Evolutionary conservation across 306 rosid species (phyloP).

Genomic region (Malus sieversii): DNA sequence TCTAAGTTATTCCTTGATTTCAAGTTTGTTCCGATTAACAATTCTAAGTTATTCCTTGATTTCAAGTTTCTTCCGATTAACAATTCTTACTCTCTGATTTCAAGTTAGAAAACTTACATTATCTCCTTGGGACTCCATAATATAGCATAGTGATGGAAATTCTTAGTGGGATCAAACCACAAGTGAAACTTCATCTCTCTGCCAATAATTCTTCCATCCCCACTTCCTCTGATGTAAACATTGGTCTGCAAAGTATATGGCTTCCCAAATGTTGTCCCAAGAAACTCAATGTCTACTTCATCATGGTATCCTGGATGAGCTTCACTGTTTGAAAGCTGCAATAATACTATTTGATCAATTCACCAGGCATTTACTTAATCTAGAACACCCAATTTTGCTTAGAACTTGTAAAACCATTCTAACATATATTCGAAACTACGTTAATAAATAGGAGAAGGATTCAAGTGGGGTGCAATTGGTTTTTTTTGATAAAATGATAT

Average conservation of each 20-base stretch:
- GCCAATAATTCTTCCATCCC: constrained; percentile 73
- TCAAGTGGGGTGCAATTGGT: no score
- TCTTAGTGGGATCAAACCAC: constrained; percentile 88
- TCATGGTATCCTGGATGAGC: constrained; percentile 96
- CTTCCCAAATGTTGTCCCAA: constrained; percentile 94
- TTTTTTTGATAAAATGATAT: no score
- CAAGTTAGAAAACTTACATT: constrained; percentile 46
- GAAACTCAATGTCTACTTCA: constrained; percentile 93
- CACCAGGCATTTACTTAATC: no score
- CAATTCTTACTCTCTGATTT: background rate
- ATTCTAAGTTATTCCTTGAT: background rate
- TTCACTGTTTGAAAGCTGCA: constrained; percentile 87
- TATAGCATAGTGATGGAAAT: constrained; percentile 88
- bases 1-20: background rate
- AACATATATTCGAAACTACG: no score
- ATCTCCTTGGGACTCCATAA: constrained; percentile 80
- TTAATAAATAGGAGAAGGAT: no score
- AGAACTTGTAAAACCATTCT: no score
- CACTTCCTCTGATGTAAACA: constrained; percentile 91
- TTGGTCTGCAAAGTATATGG: constrained; percentile 92
- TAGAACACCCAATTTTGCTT: no score
- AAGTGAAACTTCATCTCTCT: constrained; percentile 94
- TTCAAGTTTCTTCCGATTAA: background rate
- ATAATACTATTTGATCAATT: background rate
- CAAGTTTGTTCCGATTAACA: no score